phyloP scores from a whole-genome alignment of 2,329 filamentous ascomycete genomes.

The Ceratocystis variospora region DNA sequence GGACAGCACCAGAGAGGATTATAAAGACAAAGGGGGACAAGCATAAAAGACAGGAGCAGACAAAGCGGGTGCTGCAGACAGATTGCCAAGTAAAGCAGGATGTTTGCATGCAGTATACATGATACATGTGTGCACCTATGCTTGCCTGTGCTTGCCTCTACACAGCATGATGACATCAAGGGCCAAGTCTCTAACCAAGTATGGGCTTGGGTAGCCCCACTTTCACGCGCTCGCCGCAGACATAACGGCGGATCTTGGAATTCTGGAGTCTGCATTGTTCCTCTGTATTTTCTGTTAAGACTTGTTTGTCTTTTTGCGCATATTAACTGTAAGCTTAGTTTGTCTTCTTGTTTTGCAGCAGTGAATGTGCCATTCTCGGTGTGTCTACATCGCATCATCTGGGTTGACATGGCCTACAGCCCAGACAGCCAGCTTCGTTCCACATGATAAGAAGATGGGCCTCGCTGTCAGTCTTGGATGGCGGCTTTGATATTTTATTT shows the following conservation, averaged over 20 bases:
- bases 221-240: neutral
- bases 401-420: neutral
- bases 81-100: too few relatives aligned
- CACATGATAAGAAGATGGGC: neutral
- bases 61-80: too few relatives aligned
- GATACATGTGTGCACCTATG: too few relatives aligned
- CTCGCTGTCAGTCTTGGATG: neutral
- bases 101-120: too few relatives aligned
- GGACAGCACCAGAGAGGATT: neutral
- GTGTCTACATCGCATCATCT: neutral
- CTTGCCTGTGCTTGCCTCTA: neutral
- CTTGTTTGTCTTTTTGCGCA: neutral
- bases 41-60: too few relatives aligned
- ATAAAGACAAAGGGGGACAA: too few relatives aligned
- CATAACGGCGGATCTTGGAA: too few relatives aligned
- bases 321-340: neutral
- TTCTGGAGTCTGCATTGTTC: too few relatives aligned
- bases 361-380: neutral
- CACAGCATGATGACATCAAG: constrained; percentile 5
- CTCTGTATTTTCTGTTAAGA: neutral
- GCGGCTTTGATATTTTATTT: neutral
- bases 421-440: neutral
- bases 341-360: too few relatives aligned
- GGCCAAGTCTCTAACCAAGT: neutral
- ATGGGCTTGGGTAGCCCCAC: neutral